Percentiles rank a stretch among this genome's conserved stretches.
These are phyloP conservation scores for Trichoderma atroviride DNA, from an alignment of 2,329 filamentous ascomycete species.

Conservation along the genomic window DNA sequence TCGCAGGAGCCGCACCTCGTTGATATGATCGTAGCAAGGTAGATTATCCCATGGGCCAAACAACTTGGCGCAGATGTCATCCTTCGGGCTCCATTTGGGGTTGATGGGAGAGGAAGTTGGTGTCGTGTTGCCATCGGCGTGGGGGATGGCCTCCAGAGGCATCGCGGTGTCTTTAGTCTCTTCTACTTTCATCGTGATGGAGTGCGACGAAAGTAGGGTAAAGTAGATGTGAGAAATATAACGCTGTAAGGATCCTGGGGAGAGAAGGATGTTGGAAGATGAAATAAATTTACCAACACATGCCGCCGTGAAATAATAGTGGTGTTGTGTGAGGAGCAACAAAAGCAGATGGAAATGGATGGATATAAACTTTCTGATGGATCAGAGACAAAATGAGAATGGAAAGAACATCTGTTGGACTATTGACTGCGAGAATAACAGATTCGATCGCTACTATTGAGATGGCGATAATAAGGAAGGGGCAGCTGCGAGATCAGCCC, in stretches of 20 bases:
- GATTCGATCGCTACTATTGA: background rate
- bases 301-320: background rate
- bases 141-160: background rate
- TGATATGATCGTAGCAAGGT: slow-evolving; percentile 18
- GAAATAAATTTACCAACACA: slow-evolving; percentile 9
- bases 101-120: background rate
- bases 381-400: background rate
- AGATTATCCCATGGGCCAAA: slow-evolving; percentile 28
- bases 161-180: background rate
- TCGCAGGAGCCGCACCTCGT: slow-evolving; percentile 22
- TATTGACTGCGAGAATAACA: background rate
- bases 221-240: slow-evolving; percentile 12
- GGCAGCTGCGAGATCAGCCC: background rate
- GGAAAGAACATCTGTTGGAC: background rate
- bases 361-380: background rate
- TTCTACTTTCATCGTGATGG: slow-evolving; percentile 15
- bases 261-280: slow-evolving; percentile 7
- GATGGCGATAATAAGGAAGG: slow-evolving; percentile 1
- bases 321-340: background rate
- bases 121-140: background rate
- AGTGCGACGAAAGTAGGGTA: background rate
- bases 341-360: background rate
- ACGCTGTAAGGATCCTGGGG: slow-evolving; percentile 20
- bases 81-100: slow-evolving; percentile 21
- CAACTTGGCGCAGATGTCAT: slow-evolving; percentile 20